Base-by-base conservation (phyloP, 192 early-diverging fungal genomes). In the Coemansia sp. region DNA sequence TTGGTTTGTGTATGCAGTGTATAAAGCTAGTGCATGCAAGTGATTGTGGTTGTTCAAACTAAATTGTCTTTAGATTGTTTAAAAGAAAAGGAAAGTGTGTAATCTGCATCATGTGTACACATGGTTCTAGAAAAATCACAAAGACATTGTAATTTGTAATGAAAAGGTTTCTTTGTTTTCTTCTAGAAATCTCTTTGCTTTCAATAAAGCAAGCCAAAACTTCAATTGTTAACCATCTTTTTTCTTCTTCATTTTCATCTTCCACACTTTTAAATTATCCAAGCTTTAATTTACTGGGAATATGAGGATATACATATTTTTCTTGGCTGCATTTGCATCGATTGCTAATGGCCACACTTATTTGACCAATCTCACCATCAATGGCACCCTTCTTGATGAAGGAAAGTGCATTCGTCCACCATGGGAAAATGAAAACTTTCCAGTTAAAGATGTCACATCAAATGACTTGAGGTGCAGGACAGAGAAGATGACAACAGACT, bases 361-460 rank as follows among this genome's bases (percentile, higher is more conserved):
- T 23, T 45, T 71, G 9, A 41, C 38, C 10, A 63, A 63, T 15
- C 41, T 76, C 5, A 62, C 57, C 6, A 62, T 70, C 11, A 61
- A 66, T 25, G 60, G 69, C 9, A 59, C 65, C 1, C 19, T 45
- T 6, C 59, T 71, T 14, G 55, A 66, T 3, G 46, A 61, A 33
- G 64, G 64, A n/a, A 29, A 71, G 61, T 76, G 65, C 46, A 66
- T 76, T n/a, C 63, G 74, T 1, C 65, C 65, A 32, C 65, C 62
- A 35, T 25, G 59, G 38, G 14, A 61, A 0, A 60, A 53, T 8
- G 60, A 62, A 19, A 76, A 76, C 22, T 71, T 34, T 40, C 75
- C 75, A n/a, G 61, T 63, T 5, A 64, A 68, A 33, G 65, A 67
- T 55, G 58, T 59, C 1, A 57, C 17, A 7, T 42, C 40, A 14